Evolutionary conservation across 2,329 filamentous ascomycete genomes (phyloP), one percentile per base, ranked within the genome.

Genomic region (Diaporthe citriasiana): DNA sequence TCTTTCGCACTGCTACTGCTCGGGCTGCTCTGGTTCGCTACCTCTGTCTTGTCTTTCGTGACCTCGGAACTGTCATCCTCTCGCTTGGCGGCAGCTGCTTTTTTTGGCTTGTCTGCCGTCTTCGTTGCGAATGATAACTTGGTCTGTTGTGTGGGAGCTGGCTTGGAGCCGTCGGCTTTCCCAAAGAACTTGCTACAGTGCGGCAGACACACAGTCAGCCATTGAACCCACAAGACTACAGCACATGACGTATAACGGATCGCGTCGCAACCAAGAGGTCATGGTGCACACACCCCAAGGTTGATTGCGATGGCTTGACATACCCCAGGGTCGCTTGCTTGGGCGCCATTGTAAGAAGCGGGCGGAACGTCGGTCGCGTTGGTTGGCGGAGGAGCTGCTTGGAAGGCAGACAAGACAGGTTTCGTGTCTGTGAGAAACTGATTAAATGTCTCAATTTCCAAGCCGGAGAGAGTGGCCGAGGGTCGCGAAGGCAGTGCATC

Each of bases 321-420:
- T 97, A 97, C 95, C 94, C 94, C 83, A 97, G 85, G 75, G 94
- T 97, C 79, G 93, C 91, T 85, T 97, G 95, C 82, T 94, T 95
- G 56, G 85, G 85, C 78, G 86, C 85, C 85, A 87, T 87, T 56
- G 56, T 72, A 77, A 78, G 71, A 70, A 74, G 70, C 35, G 70
- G 59, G 55, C 74, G 59, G 63, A 74, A 78, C 70, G 68, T 45
- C 8, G 75, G 69, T 70, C 75, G 68, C 72, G 74, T 76, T 73
- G 75, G 76, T 74, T 76, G 75, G 75, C 77, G 77, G 76, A 80
- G 38, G 70, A 77, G 56, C 27, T 73, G 71, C 51, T 73, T 74
- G 10, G 76, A 77, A 73, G 76, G 71, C 74, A 77, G 59, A 74
- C 30, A 65, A 25, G 56, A 71, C n/a, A 22, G 33, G 27, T 53